Base-by-base conservation (phyloP, 352 stramenopile genomes). In the Discostella stelligera region DNA sequence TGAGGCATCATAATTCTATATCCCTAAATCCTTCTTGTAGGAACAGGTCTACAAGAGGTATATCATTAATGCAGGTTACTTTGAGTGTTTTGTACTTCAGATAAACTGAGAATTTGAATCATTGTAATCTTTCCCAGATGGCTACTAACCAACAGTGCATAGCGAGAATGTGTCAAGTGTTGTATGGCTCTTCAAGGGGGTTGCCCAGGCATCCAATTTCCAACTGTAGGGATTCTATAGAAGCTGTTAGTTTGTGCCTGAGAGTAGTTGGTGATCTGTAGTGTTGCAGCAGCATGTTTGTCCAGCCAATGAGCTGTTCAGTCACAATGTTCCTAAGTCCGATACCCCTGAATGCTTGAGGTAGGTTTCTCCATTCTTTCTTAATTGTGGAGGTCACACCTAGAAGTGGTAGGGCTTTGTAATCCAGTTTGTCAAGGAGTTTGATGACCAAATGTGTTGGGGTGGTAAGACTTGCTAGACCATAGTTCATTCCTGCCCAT, bases 221-320 rank as follows among this genome's bases (percentile, higher is more conserved):
- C 27, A 74, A 10, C 52, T 67, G 55, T 11, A 74, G 30, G 13
- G 25, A 16, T 14, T 67, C 54, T 16, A 54, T 11, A 10, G 55
- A 67, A 6, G 59, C 52, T 7, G 16, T 9, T 16, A 69, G 53
- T 20, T 66, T 67, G 2, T 27, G 3, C 4, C 44, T 23, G 8
- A 67, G 27, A n/a, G 14, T 61, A 21, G 55, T 44, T 16, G 16
- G 23, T 13, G 44, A 39, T 13, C 46, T 16, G 52, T 66, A 77
- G 32, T 82, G 74, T 32, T 77, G 66, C 0, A 77, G 3, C 2
- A 82, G 14, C 48, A 77, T 62, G 39, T 82, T 82, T 0, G 77
- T 23, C 18, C 46, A 50, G n/a, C 7, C 20, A 14, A 65, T 60
- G 0, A 27, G 66, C 7, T 71, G 52, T 27, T 82, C 61, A 0